Conservation (phyloP, 108 stramenopile species). For the Skeletonema grethae region DNA sequence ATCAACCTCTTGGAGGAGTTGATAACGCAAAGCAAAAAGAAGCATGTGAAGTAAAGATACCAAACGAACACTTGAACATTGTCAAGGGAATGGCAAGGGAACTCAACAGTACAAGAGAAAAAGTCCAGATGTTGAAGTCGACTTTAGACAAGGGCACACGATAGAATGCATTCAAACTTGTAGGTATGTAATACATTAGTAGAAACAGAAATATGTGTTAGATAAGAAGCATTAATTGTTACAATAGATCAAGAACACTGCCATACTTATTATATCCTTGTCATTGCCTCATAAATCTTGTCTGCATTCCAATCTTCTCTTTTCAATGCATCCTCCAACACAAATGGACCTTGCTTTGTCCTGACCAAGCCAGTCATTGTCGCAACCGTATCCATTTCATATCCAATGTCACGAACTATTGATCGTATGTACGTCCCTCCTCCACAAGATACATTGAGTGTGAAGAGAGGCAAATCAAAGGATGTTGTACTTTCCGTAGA, state of each 20-base stretch:
- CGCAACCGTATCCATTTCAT: conserved; percentile 69
- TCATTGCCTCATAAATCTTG: conserved; percentile 55
- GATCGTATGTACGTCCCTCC: conserved; percentile 92
- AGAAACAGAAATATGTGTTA: not conserved
- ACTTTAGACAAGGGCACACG: conserved; percentile 4
- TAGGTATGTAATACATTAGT: not conserved
- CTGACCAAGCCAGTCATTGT: conserved; percentile 86
- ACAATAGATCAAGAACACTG: not conserved
- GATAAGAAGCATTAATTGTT: not conserved
- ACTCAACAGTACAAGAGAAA: conserved; percentile 31
- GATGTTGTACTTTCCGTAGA: not conserved
- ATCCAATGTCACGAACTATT: conserved; percentile 85
- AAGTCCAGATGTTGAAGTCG: conserved; percentile 39
- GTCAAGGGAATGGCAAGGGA: conserved; percentile 46
- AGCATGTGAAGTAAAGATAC: conserved; percentile 11
- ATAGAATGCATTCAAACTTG: not conserved
- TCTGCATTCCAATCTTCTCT: conserved; percentile 63
- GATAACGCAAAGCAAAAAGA: conserved; percentile 31
- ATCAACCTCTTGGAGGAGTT: not conserved
- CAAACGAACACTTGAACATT: conserved; percentile 32
- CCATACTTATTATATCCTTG: conserved; percentile 21
- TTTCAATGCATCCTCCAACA: conserved; percentile 58
- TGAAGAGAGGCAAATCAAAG: conserved; percentile 64
- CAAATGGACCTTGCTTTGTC: conserved; percentile 86
- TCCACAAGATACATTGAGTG: conserved; percentile 80